Percentiles rank a stretch among this genome's conserved stretches.
These are phyloP conservation scores for Boletus eberwhitei DNA, from an alignment of 768 basidiomycete genomes.

Conservation along the genomic window DNA sequence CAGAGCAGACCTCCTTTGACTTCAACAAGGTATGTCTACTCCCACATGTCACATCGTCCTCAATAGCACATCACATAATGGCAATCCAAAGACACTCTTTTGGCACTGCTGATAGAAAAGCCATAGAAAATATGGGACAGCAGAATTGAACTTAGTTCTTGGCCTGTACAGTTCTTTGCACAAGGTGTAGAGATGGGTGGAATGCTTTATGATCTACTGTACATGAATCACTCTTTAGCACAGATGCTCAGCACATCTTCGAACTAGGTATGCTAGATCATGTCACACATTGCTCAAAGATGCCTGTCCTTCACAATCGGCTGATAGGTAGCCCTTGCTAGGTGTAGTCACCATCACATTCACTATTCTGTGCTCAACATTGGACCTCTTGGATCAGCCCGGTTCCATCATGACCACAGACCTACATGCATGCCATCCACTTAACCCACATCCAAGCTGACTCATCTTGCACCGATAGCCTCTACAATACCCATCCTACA, in stretches of 20 bases:
- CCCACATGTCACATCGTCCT: background rate
- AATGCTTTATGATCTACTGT: constrained; percentile 19
- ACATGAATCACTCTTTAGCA: constrained; percentile 39
- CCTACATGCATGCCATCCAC: constrained; percentile 51
- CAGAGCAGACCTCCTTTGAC: constrained; percentile 86
- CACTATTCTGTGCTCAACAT: constrained; percentile 48
- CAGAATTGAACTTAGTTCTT: constrained; percentile 80
- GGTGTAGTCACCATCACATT: constrained; percentile 76
- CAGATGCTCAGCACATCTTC: constrained; percentile 43
- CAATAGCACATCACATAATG: background rate
- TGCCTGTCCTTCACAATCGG: background rate
- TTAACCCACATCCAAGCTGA: background rate
- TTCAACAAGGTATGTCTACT: constrained; percentile 74
- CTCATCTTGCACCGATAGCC: constrained; percentile 40
- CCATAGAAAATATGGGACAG: constrained; percentile 95
- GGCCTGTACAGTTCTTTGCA: constrained; percentile 47
- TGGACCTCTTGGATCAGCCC: constrained; percentile 15
- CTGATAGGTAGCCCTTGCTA: constrained; percentile 21
- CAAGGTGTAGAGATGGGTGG: background rate
- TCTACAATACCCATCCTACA: constrained; percentile 79
- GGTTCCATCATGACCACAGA: constrained; percentile 60
- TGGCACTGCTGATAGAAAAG: constrained; percentile 11
- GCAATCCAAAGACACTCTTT: background rate
- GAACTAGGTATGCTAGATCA: constrained; percentile 58
- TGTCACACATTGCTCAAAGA: background rate